A percentile compares a stretch with the other conserved stretches of the same genome.
Conservation (phyloP, 345 rosid genomes). For the Raphanus raphanistrum region DNA sequence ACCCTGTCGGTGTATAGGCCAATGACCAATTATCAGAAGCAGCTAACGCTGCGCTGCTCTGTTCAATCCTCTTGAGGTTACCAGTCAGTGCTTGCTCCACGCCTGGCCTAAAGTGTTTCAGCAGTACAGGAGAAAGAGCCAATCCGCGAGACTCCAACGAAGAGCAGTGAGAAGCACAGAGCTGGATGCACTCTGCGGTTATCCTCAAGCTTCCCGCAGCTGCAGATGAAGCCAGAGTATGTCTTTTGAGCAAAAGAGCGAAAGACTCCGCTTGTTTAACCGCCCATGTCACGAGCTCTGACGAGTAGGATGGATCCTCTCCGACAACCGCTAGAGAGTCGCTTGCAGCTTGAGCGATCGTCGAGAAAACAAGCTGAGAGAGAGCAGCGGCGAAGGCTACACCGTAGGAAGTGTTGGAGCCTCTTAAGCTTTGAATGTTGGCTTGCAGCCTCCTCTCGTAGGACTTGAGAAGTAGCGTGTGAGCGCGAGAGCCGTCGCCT, state of each 20-base stretch:
- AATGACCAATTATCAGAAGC: conserved; percentile 89
- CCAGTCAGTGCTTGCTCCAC: conserved; percentile 65
- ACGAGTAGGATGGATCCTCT: conserved; percentile 75
- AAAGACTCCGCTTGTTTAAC: conserved; percentile 69
- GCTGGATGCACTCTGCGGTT: conserved; percentile 69
- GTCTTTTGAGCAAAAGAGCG: conserved; percentile 63
- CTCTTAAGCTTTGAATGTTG: conserved; percentile 53
- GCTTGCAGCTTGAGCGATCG: conserved; percentile 79
- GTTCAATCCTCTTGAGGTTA: conserved; percentile 76
- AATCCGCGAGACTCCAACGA: conserved; percentile 82
- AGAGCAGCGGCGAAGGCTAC: conserved; percentile 60
- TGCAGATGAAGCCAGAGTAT: conserved; percentile 72
- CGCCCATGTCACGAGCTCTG: conserved; percentile 97
- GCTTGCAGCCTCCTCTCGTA: conserved; percentile 61
- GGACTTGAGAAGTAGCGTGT: conserved; percentile 66
- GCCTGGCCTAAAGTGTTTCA: conserved; percentile 67
- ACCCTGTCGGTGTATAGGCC: conserved; percentile 52
- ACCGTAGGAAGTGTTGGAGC: conserved; percentile 53
- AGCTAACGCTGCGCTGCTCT: conserved; percentile 72
- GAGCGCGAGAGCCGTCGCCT: conserved; percentile 85
- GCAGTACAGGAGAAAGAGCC: conserved; percentile 70
- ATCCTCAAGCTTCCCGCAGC: conserved; percentile 72
- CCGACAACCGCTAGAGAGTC: conserved; percentile 78
- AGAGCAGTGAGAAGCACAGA: conserved; percentile 73
- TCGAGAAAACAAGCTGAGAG: conserved; percentile 76